A percentile compares a stretch with the other conserved stretches of the same genome.
Conservation (phyloP, 331 rosid genomes). For the Acacia concinna region DNA sequence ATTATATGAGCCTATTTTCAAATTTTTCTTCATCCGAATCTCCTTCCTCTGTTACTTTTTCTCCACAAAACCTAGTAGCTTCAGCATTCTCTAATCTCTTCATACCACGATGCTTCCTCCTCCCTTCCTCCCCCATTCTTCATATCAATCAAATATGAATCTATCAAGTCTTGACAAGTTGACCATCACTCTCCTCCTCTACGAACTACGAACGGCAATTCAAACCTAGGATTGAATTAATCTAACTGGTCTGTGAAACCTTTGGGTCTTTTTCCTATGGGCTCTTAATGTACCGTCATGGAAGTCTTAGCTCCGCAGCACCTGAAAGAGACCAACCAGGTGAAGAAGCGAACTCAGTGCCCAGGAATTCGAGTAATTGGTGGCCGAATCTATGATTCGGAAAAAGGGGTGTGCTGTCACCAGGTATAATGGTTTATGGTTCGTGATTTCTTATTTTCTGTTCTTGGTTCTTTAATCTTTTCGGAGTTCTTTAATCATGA, state of each 20-base stretch:
- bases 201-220: too few relatives aligned
- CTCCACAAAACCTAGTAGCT: background rate
- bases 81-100: background rate
- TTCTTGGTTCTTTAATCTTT: background rate
- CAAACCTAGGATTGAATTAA: too few relatives aligned
- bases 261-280: background rate
- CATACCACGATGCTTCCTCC: too few relatives aligned
- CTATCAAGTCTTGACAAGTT: too few relatives aligned
- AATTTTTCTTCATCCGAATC: too few relatives aligned
- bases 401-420: slow-evolving; percentile 6
- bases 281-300: background rate
- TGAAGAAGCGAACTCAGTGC: slow-evolving; percentile 1
- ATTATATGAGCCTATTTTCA: slow-evolving; percentile 9
- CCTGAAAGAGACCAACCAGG: background rate
- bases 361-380: background rate
- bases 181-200: too few relatives aligned
- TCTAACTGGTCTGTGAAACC: background rate
- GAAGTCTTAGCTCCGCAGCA: slow-evolving; percentile 8
- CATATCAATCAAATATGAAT: background rate
- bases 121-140: background rate
- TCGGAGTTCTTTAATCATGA: background rate
- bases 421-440: background rate
- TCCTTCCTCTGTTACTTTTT: background rate
- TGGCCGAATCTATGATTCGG: slow-evolving; percentile 14
- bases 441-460: background rate